phyloP scores from a whole-genome alignment of 2,329 filamentous ascomycete species.

The Domatiomyces catenatus region DNA sequence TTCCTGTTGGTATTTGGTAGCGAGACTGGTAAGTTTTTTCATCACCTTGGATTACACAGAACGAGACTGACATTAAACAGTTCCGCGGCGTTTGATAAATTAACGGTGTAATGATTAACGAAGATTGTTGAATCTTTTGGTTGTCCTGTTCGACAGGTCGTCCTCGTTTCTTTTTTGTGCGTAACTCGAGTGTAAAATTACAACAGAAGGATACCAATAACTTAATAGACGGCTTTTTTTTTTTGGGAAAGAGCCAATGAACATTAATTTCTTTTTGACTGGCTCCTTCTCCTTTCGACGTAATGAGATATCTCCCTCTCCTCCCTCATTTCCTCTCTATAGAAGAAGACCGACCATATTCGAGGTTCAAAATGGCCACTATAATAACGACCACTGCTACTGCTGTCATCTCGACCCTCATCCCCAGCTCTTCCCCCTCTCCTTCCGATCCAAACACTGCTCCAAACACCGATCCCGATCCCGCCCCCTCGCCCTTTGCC shows the following conservation, averaged over 20 bases:
- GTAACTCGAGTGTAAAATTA: no score
- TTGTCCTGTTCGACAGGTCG: no score
- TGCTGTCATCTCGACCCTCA: not conserved
- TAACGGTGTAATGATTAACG: not conserved
- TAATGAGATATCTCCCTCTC: no score
- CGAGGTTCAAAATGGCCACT: not conserved
- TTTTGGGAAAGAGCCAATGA: no score
- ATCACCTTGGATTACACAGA: not conserved
- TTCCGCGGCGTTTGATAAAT: slow-evolving; percentile 3
- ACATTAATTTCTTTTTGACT: no score
- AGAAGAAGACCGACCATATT: no score
- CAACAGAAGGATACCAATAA: no score
- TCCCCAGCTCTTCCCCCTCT: not conserved
- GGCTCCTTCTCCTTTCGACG: no score
- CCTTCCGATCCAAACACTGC: no score
- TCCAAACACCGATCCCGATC: not conserved
- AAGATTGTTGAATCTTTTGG: not conserved
- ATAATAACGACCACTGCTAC: not conserved
- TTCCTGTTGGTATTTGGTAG: slow-evolving; percentile 81
- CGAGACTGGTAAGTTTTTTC: slow-evolving; percentile 57
- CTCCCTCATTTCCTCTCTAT: no score
- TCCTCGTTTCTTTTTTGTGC: no score
- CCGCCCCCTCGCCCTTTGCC: slow-evolving; percentile 43
- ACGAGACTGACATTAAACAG: not conserved
- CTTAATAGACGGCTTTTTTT: no score